Base-by-base conservation (phyloP, 371 early-diverging fungal species). In the Mucor sp. region DNA sequence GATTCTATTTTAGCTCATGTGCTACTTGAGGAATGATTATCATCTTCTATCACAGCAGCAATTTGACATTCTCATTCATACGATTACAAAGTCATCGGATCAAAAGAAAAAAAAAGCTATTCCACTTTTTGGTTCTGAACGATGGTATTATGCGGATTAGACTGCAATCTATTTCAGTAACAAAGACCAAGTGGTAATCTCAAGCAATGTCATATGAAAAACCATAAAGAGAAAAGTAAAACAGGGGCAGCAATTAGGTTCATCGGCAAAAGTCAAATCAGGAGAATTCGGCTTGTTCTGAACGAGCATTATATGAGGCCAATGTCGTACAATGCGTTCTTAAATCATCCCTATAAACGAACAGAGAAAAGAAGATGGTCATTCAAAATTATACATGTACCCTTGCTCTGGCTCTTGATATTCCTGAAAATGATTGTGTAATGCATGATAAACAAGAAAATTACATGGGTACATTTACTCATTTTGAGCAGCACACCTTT, bases 1-100 rank as follows among this genome's bases (percentile, higher is more conserved):
- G 32, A 56, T 56, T n/a, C 25, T 50, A 50, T 56, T 56, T 56
- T 56, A 56, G 57, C 9, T 30, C 57, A 32, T 56, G 57, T 56
- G 57, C 19, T 32, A 56, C 57, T 30, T 50, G 23, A 25, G 23
- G 25, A 25, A 23, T 50, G 50, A 44, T n/a, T 50, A 25, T 12
- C 25, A 12, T 11, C 50, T 50, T 50, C 23, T 50, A 50, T 50
- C 7, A 23, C 4, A 23, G 23, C 14, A 4, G 25, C 21, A 56
- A 6, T 30, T 30, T 56, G 57, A 56, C 32, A 56, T 17, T 56
- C 57, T 56, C 28, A 0, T 56, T 56, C 15, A 17, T 32, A 56
- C 14, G 28, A 56, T 55, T 27, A 14, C 27, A 32, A n/a, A 32
- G 57, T n/a, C 57, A 56, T 56, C 57, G 57, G 57, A 28, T 56